These are phyloP conservation scores for Sporothrix dimorphospora DNA, from an alignment of 2,329 filamentous ascomycete genomes.

Conservation along the genomic window DNA sequence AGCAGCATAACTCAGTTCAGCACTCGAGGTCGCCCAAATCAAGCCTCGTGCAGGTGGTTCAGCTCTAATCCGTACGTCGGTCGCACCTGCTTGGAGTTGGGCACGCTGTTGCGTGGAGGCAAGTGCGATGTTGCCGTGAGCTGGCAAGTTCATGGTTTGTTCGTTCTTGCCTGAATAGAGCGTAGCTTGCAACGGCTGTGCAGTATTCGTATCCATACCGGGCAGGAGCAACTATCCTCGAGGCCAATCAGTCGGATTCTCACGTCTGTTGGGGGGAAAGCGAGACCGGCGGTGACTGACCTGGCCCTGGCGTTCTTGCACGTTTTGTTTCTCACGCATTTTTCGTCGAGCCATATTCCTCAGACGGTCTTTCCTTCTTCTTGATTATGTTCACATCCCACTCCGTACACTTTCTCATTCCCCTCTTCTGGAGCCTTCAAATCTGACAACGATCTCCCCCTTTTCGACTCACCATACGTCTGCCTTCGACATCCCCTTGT, in stretches of 20 bases:
- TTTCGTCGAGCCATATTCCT: background rate
- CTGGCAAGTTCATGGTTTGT: background rate
- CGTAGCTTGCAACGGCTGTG: background rate
- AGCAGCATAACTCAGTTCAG: background rate
- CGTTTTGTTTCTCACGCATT: conserved; percentile 4
- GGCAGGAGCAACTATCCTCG: conserved; percentile 1
- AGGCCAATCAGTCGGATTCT: background rate
- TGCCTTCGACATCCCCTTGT: background rate
- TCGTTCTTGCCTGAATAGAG: conserved; percentile 19
- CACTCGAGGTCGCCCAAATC: background rate
- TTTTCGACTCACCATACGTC: background rate
- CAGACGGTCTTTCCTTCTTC: conserved; percentile 1
- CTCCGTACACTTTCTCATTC: background rate
- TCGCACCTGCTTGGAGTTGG: conserved; percentile 16
- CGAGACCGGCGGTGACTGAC: conserved; percentile 23
- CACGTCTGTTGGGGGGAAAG: conserved; percentile 3
- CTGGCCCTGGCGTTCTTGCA: background rate
- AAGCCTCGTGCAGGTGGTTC: conserved; percentile 10
- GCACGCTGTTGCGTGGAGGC: background rate
- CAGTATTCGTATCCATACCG: background rate
- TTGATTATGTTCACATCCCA: background rate
- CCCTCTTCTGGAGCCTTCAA: background rate
- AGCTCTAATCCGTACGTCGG: conserved; percentile 9
- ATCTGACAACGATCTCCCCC: background rate
- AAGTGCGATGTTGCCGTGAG: conserved; percentile 3